A percentile compares a stretch with the other conserved stretches of the same genome.
These are phyloP conservation scores for Cubamyces sp. DNA, from an alignment of 768 basidiomycete species.

Conservation along the genomic window DNA sequence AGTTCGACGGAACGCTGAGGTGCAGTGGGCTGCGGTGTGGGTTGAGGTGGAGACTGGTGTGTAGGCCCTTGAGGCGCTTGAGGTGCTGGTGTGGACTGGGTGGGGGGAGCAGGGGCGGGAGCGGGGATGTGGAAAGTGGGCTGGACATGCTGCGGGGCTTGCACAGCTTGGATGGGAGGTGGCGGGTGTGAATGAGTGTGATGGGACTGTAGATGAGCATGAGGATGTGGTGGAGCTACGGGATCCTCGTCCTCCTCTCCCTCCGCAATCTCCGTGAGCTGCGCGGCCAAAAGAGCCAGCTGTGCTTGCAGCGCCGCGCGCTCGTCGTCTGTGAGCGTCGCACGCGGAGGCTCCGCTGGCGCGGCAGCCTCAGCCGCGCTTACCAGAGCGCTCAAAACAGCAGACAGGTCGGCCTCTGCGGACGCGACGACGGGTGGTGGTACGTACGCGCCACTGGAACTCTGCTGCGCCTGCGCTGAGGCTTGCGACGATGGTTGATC, in stretches of 20 bases:
- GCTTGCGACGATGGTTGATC: constrained; percentile 3
- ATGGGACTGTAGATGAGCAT: background rate
- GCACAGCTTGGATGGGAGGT: background rate
- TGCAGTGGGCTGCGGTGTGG: background rate
- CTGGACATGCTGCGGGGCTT: background rate
- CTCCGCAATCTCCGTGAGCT: constrained; percentile 68
- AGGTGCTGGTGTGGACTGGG: background rate
- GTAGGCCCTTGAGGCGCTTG: background rate
- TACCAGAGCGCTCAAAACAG: constrained; percentile 12
- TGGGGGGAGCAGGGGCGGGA: background rate
- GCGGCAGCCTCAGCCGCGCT: constrained; percentile 10
- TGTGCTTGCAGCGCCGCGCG: constrained; percentile 76
- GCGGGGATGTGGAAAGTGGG: background rate
- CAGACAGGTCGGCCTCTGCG: constrained; percentile 23
- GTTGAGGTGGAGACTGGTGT: background rate
- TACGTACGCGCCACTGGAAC: background rate
- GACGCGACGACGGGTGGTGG: constrained; percentile 18
- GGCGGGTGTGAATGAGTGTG: background rate
- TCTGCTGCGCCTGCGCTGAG: background rate
- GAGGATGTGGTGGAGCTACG: background rate
- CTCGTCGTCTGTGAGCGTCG: constrained; percentile 44
- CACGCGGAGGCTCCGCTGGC: constrained; percentile 14
- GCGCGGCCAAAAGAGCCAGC: constrained; percentile 71
- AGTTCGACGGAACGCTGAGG: background rate
- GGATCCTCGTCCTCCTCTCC: constrained; percentile 35